Percentiles rank a stretch among this genome's conserved stretches.
These are phyloP conservation scores for Mucor irregularis DNA, from an alignment of 371 early-diverging fungal species.

Conservation along the genomic window DNA sequence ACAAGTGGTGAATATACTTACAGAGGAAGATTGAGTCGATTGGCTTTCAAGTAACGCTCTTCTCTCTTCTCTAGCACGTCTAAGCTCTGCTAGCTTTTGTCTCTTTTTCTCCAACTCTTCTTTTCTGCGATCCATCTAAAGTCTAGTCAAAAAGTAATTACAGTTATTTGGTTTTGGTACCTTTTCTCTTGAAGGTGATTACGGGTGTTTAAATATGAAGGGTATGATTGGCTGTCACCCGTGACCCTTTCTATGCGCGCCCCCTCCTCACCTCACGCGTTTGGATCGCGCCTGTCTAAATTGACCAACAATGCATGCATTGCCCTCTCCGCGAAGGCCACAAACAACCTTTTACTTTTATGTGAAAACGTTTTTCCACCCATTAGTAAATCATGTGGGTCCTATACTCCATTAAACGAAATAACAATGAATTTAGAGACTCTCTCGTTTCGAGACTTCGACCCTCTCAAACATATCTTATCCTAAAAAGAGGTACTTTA, in stretches of 20 bases:
- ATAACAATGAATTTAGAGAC: not conserved
- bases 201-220: not conserved
- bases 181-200: not conserved
- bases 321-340: not conserved
- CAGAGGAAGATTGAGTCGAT: slow-evolving; percentile 35
- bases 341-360: not conserved
- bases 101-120: slow-evolving; percentile 91
- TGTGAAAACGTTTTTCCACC: not conserved
- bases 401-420: not conserved
- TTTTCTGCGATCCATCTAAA: slow-evolving; percentile 69
- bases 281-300: too few relatives aligned
- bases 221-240: too few relatives aligned
- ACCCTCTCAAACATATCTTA: not conserved
- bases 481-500: not conserved
- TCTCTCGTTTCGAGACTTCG: not conserved
- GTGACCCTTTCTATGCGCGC: too few relatives aligned
- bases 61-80: slow-evolving; percentile 83
- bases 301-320: too few relatives aligned
- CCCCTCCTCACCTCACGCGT: too few relatives aligned
- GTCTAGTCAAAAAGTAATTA: not conserved
- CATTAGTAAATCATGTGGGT: not conserved
- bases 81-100: slow-evolving; percentile 86
- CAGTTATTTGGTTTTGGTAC: not conserved
- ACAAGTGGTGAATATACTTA: not conserved
- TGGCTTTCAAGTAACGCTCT: slow-evolving; percentile 58